Percentiles rank a stretch among this genome's conserved stretches.
Evolutionary conservation across 495 filamentous ascomycete species (phyloP).

Genomic region (Pyronema omphalodes): DNA sequence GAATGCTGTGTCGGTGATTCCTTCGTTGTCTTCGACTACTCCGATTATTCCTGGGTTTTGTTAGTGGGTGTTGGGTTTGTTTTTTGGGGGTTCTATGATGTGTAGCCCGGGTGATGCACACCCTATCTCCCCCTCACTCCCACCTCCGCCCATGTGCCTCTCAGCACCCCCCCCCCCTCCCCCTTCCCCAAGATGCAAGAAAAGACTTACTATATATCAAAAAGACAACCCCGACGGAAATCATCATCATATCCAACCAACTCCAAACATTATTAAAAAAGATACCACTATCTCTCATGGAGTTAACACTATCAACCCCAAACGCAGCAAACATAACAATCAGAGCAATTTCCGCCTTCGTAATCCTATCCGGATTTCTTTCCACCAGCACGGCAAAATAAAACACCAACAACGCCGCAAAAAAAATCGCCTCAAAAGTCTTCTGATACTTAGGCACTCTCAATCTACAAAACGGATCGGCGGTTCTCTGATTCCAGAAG

Average conservation of each 20-base stretch:
- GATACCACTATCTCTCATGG: constrained; percentile 62
- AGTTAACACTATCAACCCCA: constrained; percentile 69
- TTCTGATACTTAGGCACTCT: constrained; percentile 86
- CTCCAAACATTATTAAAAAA: constrained; percentile 83
- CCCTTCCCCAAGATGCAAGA: constrained; percentile 6
- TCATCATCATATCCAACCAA: constrained; percentile 72
- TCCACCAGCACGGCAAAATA: constrained; percentile 72
- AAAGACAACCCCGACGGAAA: constrained; percentile 57
- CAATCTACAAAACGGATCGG: constrained; percentile 69
- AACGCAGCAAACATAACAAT: constrained; percentile 66
- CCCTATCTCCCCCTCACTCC: too few species aligned
- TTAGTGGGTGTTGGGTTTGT: too few species aligned
- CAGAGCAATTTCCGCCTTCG: constrained; percentile 34
- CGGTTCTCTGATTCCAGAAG: constrained; percentile 54
- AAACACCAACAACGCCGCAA: constrained; percentile 56
- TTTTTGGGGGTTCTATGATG: too few species aligned
- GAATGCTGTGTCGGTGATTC: constrained; percentile 59
- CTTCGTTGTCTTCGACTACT: constrained; percentile 38
- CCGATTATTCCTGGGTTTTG: constrained; percentile 46
- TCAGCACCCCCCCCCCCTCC: background rate
- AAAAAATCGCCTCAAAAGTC: constrained; percentile 73
- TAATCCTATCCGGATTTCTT: constrained; percentile 32
- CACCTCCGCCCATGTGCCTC: too few species aligned
- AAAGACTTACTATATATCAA: constrained; percentile 43
- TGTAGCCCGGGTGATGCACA: too few species aligned